Evolutionary conservation across 441 rosid species (phyloP), one percentile per base, ranked within the genome.

Genomic region (Erysimum cheiri): DNA sequence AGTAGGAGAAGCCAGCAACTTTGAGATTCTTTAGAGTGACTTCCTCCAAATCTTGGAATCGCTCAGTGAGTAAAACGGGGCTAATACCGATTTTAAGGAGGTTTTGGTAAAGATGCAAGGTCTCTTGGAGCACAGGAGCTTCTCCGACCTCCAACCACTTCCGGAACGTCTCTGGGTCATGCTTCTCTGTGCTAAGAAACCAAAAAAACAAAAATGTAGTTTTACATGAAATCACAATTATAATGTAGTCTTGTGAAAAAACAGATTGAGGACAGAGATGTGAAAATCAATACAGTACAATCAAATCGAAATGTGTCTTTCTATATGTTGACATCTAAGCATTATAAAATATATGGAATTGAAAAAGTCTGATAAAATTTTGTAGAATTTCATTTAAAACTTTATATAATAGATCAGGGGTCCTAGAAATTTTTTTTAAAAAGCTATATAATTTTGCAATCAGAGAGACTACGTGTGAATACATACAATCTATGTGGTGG

Each of bases 1-100:
- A 89, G 3, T 72, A 59, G 31, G 54, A 4, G 78, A 71, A 89
- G 13, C 97, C 92, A 48, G 46, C 87, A 2, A 64, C 75, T 29
- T 80, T 58, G 17, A 91, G 78, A 79, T 87, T 89, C 31, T 53
- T 10, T 3, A 55, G 17, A 0, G 92, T 86, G 31, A 37, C 71
- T n/a, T 8, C 31, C 61, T 62, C 73, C 53, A 72, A 43, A 11
- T 41, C 60, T 44, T 78, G 78, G 1, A 43, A 0, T 75, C 86
- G 79, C 71, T 90, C 97, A 1, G 96, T 74, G 54, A 91, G 5
- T 67, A 89, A 83, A 22, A 85, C 83, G 9, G 83, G 65, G 71
- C 81, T 81, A 29, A 85, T 52, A 14, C 89, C 88, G 1, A 84
- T 17, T 11, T 65, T 26, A 40, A 48, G 0, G 28, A 91, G 17